These are phyloP conservation scores for Penicillium arizonense DNA, from an alignment of 495 filamentous ascomycete genomes.

Conservation along the genomic window DNA sequence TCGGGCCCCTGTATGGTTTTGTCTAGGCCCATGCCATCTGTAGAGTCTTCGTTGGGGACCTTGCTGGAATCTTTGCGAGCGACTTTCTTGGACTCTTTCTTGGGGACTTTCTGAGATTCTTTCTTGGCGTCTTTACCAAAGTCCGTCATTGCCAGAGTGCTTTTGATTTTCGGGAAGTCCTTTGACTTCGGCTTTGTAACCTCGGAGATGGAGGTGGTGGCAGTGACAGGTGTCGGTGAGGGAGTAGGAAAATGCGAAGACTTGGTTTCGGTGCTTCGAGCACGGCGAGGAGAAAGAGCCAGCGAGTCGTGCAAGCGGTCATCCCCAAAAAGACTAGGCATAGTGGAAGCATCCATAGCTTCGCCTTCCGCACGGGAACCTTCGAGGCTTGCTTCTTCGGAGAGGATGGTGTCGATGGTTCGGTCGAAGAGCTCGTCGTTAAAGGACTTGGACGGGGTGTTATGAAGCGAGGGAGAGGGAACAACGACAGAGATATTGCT, in stretches of 20 bases:
- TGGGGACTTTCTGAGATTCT: not conserved
- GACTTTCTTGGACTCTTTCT: not conserved
- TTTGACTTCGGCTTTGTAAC: not conserved
- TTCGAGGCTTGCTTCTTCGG: constrained; percentile 25
- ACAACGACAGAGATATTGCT: constrained; percentile 18
- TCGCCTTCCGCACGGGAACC: constrained; percentile 8
- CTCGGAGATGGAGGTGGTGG: not conserved
- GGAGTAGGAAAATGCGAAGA: constrained; percentile 1
- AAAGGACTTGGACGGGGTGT: constrained; percentile 18
- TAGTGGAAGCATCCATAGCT: not conserved
- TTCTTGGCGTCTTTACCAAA: not conserved
- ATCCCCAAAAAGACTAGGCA: not conserved
- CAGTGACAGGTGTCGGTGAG: not conserved
- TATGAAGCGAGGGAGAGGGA: constrained; percentile 18
- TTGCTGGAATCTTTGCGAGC: too few species aligned
- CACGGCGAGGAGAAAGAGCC: not conserved
- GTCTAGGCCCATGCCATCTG: too few species aligned
- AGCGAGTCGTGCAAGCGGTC: not conserved
- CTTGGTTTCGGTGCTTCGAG: not conserved
- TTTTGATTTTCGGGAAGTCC: not conserved
- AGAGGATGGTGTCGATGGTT: constrained; percentile 25
- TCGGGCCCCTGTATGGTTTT: not conserved
- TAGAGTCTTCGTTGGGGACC: too few species aligned
- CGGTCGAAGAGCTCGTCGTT: constrained; percentile 11
- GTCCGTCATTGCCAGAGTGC: not conserved